Base-by-base conservation (phyloP, 2,329 filamentous ascomycete species). In the Colletotrichum acutatum region DNA sequence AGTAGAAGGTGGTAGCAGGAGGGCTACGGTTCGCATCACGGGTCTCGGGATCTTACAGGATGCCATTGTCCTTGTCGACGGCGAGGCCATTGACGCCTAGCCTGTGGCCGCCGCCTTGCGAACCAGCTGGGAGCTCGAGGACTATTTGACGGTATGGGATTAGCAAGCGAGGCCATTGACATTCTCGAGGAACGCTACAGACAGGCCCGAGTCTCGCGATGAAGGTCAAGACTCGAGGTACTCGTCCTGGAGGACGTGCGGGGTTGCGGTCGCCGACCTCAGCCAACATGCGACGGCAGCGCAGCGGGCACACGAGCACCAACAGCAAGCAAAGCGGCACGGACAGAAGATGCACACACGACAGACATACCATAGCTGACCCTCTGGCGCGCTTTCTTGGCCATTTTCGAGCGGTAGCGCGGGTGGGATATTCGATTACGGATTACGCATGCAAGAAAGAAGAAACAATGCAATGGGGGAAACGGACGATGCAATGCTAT, bases 71-170 rank as follows among this genome's bases (percentile, higher is more conserved):
- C 74, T 89, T 87, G 84, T 98, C 97, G 76, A 98, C 92, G 65
- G 95, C 95, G 74, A 99, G 90, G 75, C 96, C 95, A 87, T 98
- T 98, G 78, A 99, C 95, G 76, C 97, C 97, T 69, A 98, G 91
- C 78, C 95, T 90, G 86, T 99, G 97, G 71, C 96, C 96, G 76
- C 94, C 95, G 57, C 83, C 86, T 61, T 88, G 89, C 56, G 87
- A 86, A 28, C 63, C 63, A 78, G 88, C 88, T 75, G 88, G 87
- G 75, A 89, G 87, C 80, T 90, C 88, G 78, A 91, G 87, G 78
- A 91, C 89, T 91, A 77, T 49, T 49, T 30, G 71, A 37, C 28
- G n/a, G 16, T 24, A 1, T 42, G 30, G n/a, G 8, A n/a, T 72
- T 72, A 72, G 70, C 70, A 65, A 28, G 28, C 9, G 12, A 9